Evolutionary conservation across 2,329 filamentous ascomycete species (phyloP).

Genomic region (Nothomitra cinnamomea): DNA sequence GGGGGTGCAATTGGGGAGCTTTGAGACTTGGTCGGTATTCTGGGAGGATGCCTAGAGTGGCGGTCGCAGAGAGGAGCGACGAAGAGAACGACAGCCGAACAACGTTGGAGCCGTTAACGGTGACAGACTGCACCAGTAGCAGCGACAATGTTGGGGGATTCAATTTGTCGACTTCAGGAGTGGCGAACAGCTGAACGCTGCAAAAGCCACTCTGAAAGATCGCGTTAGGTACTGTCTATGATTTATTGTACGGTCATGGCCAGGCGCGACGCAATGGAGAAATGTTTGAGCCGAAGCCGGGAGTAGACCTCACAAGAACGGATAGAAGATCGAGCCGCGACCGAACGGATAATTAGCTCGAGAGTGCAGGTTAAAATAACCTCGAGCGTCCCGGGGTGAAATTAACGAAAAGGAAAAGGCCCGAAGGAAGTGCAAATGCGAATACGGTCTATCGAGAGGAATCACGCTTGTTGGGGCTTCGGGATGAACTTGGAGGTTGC

Average conservation of each 20-base stretch:
- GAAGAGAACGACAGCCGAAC: not conserved
- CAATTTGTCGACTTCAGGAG: not conserved
- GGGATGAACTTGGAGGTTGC: too few species aligned
- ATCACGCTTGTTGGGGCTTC: too few species aligned
- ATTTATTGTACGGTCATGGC: too few species aligned
- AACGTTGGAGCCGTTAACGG: not conserved
- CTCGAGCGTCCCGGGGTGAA: too few species aligned
- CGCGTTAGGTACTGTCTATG: not conserved
- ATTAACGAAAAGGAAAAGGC: too few species aligned
- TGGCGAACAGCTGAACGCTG: not conserved
- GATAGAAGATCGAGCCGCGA: too few species aligned
- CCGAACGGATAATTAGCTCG: too few species aligned
- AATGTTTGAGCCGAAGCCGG: too few species aligned
- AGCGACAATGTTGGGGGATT: not conserved
- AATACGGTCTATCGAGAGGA: too few species aligned
- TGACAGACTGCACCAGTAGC: constrained; percentile 1
- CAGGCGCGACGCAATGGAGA: not conserved
- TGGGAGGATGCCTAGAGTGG: not conserved
- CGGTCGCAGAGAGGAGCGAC: not conserved
- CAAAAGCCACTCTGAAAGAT: not conserved
- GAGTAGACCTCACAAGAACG: too few species aligned
- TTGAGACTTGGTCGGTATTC: constrained; percentile 14
- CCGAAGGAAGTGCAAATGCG: too few species aligned
- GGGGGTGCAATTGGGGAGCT: constrained; percentile 13
- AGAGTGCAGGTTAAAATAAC: too few species aligned